Percentiles rank a stretch among this genome's conserved stretches.
phyloP scores from a whole-genome alignment of 2,329 filamentous ascomycete species.

The Venturia oleaginea region DNA sequence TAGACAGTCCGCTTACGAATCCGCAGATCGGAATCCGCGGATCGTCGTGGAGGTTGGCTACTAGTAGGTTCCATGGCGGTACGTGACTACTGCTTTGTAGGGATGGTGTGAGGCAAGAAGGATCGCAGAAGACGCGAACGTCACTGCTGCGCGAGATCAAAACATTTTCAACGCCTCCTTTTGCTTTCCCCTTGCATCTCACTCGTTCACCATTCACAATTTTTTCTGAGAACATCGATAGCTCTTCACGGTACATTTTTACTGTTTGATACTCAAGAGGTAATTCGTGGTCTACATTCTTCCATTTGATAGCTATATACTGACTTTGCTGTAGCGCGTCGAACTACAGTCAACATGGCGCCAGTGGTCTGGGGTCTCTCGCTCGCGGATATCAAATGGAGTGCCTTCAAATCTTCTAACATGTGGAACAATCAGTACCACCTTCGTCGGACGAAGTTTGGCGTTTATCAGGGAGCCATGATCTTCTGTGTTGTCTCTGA shows the following conservation, averaged over 20 bases:
- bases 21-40: neutral
- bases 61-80: neutral
- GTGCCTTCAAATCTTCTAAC: constrained; percentile 47
- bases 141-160: neutral
- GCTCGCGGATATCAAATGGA: constrained; percentile 48
- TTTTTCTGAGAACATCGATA: neutral
- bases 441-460: constrained; percentile 48
- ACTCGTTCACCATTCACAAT: neutral
- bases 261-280: neutral
- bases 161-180: neutral
- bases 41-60: neutral
- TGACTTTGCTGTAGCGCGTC: neutral
- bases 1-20: neutral
- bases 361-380: constrained; percentile 49
- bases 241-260: neutral
- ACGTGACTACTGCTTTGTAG: neutral
- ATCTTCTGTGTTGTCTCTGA: constrained; percentile 49
- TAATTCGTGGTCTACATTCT: neutral
- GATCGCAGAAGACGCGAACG: neutral
- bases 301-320: neutral
- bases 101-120: neutral
- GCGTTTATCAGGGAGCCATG: constrained; percentile 52
- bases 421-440: constrained; percentile 49
- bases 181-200: neutral
- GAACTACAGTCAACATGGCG: neutral